phyloP scores from a whole-genome alignment of 768 basidiomycete genomes.

The Hygrocybe punicea region DNA sequence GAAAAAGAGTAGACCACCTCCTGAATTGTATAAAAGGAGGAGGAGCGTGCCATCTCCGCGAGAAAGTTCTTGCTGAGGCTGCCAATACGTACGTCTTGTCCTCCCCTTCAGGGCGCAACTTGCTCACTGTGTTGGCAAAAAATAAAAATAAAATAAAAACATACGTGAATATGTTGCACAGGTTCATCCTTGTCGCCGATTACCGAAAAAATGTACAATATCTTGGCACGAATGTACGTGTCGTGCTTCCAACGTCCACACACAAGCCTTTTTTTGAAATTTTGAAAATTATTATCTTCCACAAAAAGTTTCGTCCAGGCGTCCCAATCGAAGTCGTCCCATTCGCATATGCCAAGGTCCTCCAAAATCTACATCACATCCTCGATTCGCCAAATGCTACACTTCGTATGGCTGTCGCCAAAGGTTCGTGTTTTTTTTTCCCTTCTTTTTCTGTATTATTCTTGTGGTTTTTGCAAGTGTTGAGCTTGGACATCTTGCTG shows the following conservation, averaged over 20 bases:
- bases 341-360: slow-evolving; percentile 88
- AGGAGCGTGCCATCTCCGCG: slow-evolving; percentile 92
- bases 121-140: background rate
- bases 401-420: slow-evolving; percentile 91
- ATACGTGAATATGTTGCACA: slow-evolving; percentile 22
- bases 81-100: slow-evolving; percentile 66
- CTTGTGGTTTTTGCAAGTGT: no score
- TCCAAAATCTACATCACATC: slow-evolving; percentile 60
- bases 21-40: slow-evolving; percentile 97
- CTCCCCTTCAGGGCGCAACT: no score
- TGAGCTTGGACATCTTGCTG: background rate
- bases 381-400: slow-evolving; percentile 66
- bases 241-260: slow-evolving; percentile 1
- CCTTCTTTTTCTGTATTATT: no score
- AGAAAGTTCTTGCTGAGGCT: slow-evolving; percentile 97
- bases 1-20: slow-evolving; percentile 71
- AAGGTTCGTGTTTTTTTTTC: slow-evolving; percentile 42
- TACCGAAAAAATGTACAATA: slow-evolving; percentile 87
- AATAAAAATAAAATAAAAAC: background rate
- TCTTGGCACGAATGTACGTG: slow-evolving; percentile 77
- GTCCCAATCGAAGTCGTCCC: slow-evolving; percentile 97
- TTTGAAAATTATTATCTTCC: no score
- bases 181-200: slow-evolving; percentile 91
- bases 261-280: no score
- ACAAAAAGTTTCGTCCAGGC: slow-evolving; percentile 83